Evolutionary conservation across 257 asterid genomes (phyloP).

Genomic region (Datura wrightii): DNA sequence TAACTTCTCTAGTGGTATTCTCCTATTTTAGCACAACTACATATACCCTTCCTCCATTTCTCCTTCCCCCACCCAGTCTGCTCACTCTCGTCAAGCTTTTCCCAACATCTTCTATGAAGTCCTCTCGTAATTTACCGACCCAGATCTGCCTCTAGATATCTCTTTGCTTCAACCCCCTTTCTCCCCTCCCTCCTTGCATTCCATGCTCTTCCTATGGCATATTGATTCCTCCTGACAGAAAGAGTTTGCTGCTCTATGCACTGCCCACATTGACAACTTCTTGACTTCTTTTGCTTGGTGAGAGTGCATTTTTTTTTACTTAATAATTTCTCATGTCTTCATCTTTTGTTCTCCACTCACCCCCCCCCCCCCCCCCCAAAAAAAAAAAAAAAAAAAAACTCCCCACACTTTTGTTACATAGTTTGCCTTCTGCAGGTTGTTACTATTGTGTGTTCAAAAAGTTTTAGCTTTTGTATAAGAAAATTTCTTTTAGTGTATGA

Average conservation of each 20-base stretch:
- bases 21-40: neutral
- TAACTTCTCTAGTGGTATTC: neutral
- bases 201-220: neutral
- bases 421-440: no score
- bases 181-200: neutral
- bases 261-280: neutral
- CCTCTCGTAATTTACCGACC: neutral
- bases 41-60: neutral
- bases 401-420: no score
- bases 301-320: neutral
- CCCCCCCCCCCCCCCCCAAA: no score
- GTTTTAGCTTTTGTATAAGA: no score
- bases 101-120: neutral
- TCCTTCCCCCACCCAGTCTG: neutral
- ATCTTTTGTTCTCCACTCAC: no score
- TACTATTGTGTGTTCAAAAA: no score
- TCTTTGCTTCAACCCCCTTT: neutral
- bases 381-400: no score
- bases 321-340: no score
- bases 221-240: neutral
- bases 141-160: neutral
- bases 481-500: no score
- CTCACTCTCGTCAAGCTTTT: neutral
- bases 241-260: no score
- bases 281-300: neutral